Evolutionary conservation across 2,329 filamentous ascomycete genomes (phyloP).

Genomic region (Phialophora tarda): DNA sequence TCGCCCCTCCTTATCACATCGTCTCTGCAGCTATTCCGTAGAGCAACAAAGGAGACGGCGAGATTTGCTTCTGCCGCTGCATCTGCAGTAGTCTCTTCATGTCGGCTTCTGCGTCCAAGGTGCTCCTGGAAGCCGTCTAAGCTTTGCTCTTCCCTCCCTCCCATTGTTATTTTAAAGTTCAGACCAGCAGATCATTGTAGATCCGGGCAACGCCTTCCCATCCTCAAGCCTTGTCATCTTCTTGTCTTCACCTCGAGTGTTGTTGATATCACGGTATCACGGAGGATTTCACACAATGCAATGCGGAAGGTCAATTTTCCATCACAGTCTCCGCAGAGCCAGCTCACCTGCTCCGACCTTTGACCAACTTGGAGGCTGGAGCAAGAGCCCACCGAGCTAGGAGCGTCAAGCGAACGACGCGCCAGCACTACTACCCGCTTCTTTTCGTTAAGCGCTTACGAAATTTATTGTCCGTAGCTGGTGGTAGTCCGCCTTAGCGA

Average conservation of each 20-base stretch:
- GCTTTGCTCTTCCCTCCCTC: background rate
- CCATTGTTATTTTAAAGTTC: background rate
- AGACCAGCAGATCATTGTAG: slow-evolving; percentile 1
- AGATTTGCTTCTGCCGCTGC: background rate
- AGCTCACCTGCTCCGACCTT: background rate
- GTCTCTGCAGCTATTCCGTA: background rate
- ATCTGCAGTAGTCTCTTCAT: background rate
- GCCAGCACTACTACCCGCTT: slow-evolving; percentile 12
- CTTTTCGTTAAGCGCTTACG: slow-evolving; percentile 17
- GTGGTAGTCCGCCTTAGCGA: background rate
- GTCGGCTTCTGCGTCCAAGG: background rate
- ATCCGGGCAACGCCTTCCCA: background rate
- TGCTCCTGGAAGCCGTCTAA: background rate
- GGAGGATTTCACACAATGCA: background rate
- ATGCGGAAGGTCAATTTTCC: background rate
- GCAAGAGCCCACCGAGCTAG: background rate
- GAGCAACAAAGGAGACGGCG: background rate
- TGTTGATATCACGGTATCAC: background rate
- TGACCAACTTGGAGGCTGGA: background rate
- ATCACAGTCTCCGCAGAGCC: background rate
- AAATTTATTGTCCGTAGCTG: slow-evolving; percentile 18
- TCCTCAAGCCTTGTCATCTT: background rate
- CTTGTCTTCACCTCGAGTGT: background rate
- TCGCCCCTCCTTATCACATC: background rate
- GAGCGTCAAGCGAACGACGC: slow-evolving; percentile 3